phyloP scores from a whole-genome alignment of 208 protist species.

The Leishmania aethiopica region DNA sequence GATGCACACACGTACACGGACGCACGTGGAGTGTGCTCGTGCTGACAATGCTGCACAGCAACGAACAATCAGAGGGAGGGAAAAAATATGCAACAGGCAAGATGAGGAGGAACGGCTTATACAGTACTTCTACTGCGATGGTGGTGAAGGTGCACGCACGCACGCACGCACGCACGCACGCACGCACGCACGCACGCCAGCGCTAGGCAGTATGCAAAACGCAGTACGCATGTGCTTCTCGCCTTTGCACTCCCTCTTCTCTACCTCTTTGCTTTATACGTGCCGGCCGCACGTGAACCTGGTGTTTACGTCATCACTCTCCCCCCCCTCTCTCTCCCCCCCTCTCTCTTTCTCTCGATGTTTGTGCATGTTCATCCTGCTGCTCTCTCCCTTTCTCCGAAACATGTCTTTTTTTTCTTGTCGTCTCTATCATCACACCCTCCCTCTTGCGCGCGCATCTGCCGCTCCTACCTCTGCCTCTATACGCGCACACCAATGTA shows the following conservation, averaged over 20 bases:
- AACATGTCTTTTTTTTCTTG: neutral
- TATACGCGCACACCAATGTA: neutral
- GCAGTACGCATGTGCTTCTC: neutral
- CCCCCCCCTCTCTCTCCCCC: no score
- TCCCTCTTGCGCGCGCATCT: neutral
- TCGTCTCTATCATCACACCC: slow-evolving; percentile 5
- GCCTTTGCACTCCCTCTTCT: neutral
- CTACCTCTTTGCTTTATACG: neutral
- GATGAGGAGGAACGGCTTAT: neutral
- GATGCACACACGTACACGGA: neutral
- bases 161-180: neutral
- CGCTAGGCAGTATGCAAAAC: neutral
- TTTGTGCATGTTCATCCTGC: neutral
- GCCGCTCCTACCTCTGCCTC: neutral
- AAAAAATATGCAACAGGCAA: no score
- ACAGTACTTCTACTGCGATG: neutral
- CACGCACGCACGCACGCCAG: neutral
- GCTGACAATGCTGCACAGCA: neutral
- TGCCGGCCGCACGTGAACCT: neutral
- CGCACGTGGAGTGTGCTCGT: neutral
- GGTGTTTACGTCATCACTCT: neutral
- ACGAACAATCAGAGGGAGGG: no score
- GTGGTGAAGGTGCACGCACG: neutral
- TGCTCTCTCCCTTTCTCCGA: slow-evolving; percentile 8
- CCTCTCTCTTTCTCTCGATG: neutral